These are phyloP conservation scores for Digitaria exilis DNA, from an alignment of 202 grass and related monocot genomes.

Conservation along the genomic window DNA sequence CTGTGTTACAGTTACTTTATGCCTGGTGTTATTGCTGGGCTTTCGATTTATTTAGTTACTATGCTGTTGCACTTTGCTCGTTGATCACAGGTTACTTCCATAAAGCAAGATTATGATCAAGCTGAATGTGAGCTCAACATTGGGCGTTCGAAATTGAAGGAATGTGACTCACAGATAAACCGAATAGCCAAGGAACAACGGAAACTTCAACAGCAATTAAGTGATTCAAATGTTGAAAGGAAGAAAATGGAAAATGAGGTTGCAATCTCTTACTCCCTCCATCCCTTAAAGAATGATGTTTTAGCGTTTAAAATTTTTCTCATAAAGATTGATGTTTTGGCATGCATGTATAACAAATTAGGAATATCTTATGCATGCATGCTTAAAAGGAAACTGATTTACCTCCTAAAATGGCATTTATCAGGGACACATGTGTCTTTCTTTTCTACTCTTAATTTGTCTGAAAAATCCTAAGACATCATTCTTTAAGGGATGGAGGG, in stretches of 20 bases:
- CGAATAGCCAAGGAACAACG: constrained; percentile 66
- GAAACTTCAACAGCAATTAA: constrained; percentile 76
- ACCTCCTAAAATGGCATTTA: too few species aligned
- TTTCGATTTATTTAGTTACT: constrained; percentile 25
- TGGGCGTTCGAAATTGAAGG: constrained; percentile 77
- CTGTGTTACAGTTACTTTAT: constrained; percentile 30
- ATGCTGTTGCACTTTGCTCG: constrained; percentile 17
- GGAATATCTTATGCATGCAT: too few species aligned
- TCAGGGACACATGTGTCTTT: too few species aligned
- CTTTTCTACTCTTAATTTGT: too few species aligned
- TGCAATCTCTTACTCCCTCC: too few species aligned
- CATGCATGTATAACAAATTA: too few species aligned
- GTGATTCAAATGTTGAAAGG: constrained; percentile 76
- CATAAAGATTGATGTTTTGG: too few species aligned
- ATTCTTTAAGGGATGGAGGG: too few species aligned
- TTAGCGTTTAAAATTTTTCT: too few species aligned
- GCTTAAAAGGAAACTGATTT: too few species aligned
- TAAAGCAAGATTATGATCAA: constrained; percentile 77
- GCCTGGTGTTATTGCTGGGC: neutral
- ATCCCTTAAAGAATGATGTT: too few species aligned
- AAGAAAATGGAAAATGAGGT: constrained; percentile 98
- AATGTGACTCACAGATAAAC: constrained; percentile 89
- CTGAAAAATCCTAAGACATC: too few species aligned
- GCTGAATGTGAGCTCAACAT: constrained; percentile 71
- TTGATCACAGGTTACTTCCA: constrained; percentile 56